A percentile compares a stretch with the other conserved stretches of the same genome.
Conservation (phyloP, 768 basidiomycete species). For the Podaxis carcinomalis region DNA sequence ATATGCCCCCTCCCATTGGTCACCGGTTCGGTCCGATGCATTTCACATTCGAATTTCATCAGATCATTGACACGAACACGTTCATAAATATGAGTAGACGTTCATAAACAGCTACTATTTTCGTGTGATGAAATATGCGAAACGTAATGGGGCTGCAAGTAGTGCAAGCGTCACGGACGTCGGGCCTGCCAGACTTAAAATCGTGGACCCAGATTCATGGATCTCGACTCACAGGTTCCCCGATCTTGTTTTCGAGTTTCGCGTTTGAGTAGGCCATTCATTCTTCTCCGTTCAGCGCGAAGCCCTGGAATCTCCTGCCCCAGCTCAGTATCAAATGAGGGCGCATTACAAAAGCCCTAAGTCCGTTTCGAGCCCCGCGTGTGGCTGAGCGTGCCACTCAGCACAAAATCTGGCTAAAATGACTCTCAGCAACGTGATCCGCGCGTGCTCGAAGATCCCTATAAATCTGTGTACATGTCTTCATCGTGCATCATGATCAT, state of each 20-base stretch:
- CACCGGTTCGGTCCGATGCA: neutral
- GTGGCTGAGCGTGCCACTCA: neutral
- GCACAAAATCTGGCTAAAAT: neutral
- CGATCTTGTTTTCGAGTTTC: neutral
- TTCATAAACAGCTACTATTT: neutral
- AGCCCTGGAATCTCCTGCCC: neutral
- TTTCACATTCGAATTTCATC: neutral
- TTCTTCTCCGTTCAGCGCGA: neutral
- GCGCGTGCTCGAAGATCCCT: neutral
- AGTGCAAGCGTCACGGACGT: neutral
- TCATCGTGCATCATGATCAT: neutral
- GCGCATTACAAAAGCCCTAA: neutral
- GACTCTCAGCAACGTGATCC: neutral
- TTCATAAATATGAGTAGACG: neutral
- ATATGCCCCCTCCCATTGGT: neutral
- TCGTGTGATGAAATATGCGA: neutral
- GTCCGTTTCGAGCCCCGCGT: constrained; percentile 1
- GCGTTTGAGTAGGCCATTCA: neutral
- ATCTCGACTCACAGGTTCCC: neutral
- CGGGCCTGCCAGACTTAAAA: neutral
- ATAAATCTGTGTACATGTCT: neutral
- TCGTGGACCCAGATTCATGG: neutral
- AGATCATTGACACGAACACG: neutral
- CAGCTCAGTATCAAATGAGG: neutral
- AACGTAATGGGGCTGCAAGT: constrained; percentile 1